Evolutionary conservation across 257 asterid genomes (phyloP).

Genomic region (Nicotiana otophora): DNA sequence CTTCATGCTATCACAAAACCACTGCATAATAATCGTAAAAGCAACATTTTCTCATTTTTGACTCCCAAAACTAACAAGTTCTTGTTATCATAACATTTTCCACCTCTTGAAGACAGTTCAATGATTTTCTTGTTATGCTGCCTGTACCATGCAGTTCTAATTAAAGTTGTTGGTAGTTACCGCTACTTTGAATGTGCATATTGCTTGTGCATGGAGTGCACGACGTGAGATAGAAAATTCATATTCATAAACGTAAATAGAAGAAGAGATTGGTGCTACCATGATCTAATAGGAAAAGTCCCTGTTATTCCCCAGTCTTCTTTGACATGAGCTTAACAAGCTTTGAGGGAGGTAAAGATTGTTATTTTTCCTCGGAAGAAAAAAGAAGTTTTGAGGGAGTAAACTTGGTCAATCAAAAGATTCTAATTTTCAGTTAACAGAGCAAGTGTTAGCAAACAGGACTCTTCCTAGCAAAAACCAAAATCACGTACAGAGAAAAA

Average conservation of each 20-base stretch:
- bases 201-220: neutral
- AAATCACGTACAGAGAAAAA: neutral
- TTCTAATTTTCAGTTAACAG: neutral
- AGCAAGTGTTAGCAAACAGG: neutral
- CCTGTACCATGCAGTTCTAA: neutral
- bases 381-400: neutral
- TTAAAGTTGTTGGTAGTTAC: neutral
- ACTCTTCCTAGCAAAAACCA: neutral
- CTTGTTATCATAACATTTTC: neutral
- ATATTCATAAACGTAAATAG: neutral
- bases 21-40: neutral
- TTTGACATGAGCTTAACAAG: neutral
- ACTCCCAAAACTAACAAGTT: neutral
- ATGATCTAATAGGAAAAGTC: neutral
- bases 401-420: neutral
- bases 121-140: neutral
- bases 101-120: neutral
- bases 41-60: conserved; percentile 5
- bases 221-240: neutral
- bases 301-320: neutral
- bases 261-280: neutral
- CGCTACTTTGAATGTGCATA: neutral
- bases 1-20: neutral
- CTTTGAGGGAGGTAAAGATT: neutral
- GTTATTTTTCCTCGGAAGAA: neutral